Conservation (phyloP, 441 rosid genomes). For the Populus hybrid region DNA sequence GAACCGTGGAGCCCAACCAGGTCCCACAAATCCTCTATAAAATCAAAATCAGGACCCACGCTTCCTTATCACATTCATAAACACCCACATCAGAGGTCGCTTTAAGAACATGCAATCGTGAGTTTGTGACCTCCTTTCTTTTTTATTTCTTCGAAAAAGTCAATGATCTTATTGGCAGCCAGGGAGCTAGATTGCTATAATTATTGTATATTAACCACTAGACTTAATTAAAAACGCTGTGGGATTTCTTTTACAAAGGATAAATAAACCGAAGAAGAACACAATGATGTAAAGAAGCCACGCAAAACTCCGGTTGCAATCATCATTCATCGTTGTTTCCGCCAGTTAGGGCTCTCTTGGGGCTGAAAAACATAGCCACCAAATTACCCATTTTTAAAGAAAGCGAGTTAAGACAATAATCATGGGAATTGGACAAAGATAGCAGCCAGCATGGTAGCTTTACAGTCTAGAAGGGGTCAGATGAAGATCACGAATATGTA, state of each 20-base stretch:
- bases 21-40: constrained; percentile 28
- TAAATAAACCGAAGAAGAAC: not conserved
- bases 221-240: not conserved
- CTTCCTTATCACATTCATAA: constrained; percentile 18
- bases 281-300: constrained; percentile 15
- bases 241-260: not conserved
- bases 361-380: too few relatives aligned
- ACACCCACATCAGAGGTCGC: constrained; percentile 9
- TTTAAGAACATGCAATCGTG: constrained; percentile 26
- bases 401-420: too few relatives aligned
- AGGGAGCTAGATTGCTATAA: not conserved
- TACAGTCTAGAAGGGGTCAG: too few relatives aligned
- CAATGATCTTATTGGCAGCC: constrained; percentile 21
- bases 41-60: constrained; percentile 32
- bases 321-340: constrained; percentile 5
- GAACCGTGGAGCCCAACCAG: constrained; percentile 2
- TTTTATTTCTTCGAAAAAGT: not conserved
- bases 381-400: too few relatives aligned
- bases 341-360: constrained; percentile 5
- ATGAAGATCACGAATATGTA: not conserved
- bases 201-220: not conserved
- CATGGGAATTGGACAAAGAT: too few relatives aligned
- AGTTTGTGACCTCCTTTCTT: not conserved
- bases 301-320: not conserved
- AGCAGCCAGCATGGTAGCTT: too few relatives aligned